These are phyloP conservation scores for Zhuliangozyma parablackwelliae DNA, from an alignment of 1,139 yeast species.

Conservation along the genomic window DNA sequence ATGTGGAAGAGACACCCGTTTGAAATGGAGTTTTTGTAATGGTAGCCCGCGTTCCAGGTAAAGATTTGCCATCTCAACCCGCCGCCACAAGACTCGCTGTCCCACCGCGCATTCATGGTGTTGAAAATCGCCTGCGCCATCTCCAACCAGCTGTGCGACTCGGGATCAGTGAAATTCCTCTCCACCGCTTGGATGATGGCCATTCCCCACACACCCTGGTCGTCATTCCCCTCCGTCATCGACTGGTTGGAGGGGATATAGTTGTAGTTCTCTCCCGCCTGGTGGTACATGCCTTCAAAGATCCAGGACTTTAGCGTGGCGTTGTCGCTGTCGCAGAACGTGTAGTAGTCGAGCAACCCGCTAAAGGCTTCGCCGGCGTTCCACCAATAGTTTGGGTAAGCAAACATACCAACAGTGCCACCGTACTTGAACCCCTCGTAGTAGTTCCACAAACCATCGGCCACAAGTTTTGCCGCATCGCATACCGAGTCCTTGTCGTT, in stretches of 20 bases:
- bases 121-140: constrained; percentile 74
- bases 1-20: constrained; percentile 75
- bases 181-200: constrained; percentile 60
- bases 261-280: constrained; percentile 49
- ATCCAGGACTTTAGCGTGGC: constrained; percentile 34
- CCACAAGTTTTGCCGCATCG: constrained; percentile 44
- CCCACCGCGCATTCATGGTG: constrained; percentile 78
- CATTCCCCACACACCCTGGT: constrained; percentile 69
- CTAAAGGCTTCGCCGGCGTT: constrained; percentile 68
- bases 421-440: constrained; percentile 51
- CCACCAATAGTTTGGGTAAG: constrained; percentile 68
- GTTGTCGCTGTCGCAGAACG: constrained; percentile 43
- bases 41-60: constrained; percentile 70
- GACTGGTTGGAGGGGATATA: constrained; percentile 59
- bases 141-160: constrained; percentile 58
- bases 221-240: constrained; percentile 67
- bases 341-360: constrained; percentile 51
- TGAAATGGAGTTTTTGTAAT: constrained; percentile 74
- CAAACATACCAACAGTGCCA: constrained; percentile 58
- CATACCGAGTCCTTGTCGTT: constrained; percentile 36
- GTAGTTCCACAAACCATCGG: constrained; percentile 54
- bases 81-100: constrained; percentile 56
- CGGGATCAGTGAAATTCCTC: constrained; percentile 51
- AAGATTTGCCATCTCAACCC: constrained; percentile 87
- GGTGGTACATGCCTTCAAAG: constrained; percentile 43